Evolutionary conservation across 495 filamentous ascomycete species (phyloP).

Genomic region (Penicillium atrosanguineum): DNA sequence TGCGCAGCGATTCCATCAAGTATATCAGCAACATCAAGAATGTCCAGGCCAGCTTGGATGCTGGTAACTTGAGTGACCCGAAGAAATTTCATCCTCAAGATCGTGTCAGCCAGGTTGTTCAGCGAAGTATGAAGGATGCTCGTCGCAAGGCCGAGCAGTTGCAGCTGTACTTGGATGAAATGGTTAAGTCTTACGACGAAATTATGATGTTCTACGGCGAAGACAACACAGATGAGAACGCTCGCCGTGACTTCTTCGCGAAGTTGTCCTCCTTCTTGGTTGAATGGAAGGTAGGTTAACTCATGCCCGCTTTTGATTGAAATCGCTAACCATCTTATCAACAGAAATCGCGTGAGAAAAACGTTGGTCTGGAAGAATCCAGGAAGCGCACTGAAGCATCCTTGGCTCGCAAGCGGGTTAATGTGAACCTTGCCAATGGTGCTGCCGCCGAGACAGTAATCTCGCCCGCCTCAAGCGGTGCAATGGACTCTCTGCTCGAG

Average conservation of each 20-base stretch:
- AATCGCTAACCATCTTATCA: neutral
- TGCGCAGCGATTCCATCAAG: constrained; percentile 82
- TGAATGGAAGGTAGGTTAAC: constrained; percentile 77
- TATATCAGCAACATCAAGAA: constrained; percentile 96
- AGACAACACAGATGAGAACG: constrained; percentile 86
- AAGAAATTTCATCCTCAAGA: constrained; percentile 99
- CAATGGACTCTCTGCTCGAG: constrained; percentile 96
- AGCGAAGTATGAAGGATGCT: constrained; percentile 94
- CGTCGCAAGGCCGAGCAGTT: constrained; percentile 94
- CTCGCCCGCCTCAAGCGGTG: constrained; percentile 78
- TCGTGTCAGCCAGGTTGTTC: constrained; percentile 86
- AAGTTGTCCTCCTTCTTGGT: constrained; percentile 89
- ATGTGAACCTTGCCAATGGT: constrained; percentile 53
- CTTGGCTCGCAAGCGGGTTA: constrained; percentile 83
- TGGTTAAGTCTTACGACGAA: constrained; percentile 86
- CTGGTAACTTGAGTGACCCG: constrained; percentile 90
- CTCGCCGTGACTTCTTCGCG: constrained; percentile 92
- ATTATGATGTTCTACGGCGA: constrained; percentile 98
- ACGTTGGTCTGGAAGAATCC: constrained; percentile 76
- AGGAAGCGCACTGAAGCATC: constrained; percentile 81
- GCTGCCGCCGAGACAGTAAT: constrained; percentile 45
- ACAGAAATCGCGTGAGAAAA: constrained; percentile 89
- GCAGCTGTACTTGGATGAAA: constrained; percentile 89
- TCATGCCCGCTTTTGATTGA: neutral
- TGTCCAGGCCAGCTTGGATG: constrained; percentile 86